Base-by-base conservation (phyloP, 2,329 filamentous ascomycete species). In the Cadophora gregata region DNA sequence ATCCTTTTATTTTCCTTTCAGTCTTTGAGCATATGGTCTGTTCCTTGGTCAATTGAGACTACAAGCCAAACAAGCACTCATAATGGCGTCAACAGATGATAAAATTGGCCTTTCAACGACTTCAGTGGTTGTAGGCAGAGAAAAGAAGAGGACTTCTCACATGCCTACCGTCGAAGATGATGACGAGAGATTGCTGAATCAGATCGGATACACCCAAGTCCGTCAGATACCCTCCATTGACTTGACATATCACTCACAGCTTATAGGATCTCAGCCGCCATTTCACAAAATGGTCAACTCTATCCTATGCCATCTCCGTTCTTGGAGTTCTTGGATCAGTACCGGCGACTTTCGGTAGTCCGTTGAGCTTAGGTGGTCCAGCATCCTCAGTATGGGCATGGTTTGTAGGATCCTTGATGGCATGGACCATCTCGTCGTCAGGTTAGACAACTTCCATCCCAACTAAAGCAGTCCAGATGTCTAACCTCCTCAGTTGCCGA, bases 291-390 rank as follows among this genome's bases (percentile, higher is more conserved):
- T 89, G 86, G 86, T 89, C 86, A 4, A 89, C 87, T 2, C 80
- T 89, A 4, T 89, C 87, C 4, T 90, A 89, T 77, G 87, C 87
- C 29, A 88, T 90, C 67, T 89, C 87, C 12, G 88, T 90, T 68
- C 78, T 89, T 6, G 87, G 87, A 33, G 86, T 90, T 2, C 76
- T 90, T 1, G 87, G 87, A n/a, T 89, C 87, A 0, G 86, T 89
- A 0, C 87, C 87, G 31, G 86, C 87, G 24, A 89, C 86, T 1
- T 88, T 88, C 72, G 85, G 85, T 12, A 82, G 81, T 45, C 87
- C 87, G 1, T 79, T 90, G 68, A 79, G 79, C 33, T 81, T 85
- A 29, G 87, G 88, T 33, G 88, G 88, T 0, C 87, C 88, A 59
- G 86, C 86, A 27, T 87, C 87, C 6, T 86, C 86, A 51, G 85